Conservation (phyloP, 2,329 filamentous ascomycete genomes). For the Plectosphaerella sp. region DNA sequence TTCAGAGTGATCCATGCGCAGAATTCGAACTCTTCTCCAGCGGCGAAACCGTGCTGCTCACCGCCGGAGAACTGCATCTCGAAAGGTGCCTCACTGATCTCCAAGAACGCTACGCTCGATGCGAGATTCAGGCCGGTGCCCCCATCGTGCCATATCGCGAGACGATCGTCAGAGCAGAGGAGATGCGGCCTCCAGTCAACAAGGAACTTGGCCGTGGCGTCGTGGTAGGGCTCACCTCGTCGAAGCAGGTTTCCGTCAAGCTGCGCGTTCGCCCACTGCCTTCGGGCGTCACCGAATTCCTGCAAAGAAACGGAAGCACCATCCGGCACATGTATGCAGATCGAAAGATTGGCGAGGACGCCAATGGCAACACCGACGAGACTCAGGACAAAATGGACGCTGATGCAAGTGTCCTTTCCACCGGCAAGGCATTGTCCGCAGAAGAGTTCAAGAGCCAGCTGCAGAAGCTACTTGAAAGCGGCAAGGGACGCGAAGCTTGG, state of each 20-base stretch:
- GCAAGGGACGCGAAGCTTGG: constrained; percentile 66
- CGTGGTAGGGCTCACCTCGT: constrained; percentile 70
- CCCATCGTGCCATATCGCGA: constrained; percentile 96
- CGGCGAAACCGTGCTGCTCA: constrained; percentile 91
- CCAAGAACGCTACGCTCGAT: constrained; percentile 85
- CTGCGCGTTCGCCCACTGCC: constrained; percentile 78
- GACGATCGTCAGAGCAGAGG: constrained; percentile 79
- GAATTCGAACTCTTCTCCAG: constrained; percentile 91
- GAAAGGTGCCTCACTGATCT: constrained; percentile 93
- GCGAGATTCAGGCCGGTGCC: constrained; percentile 89
- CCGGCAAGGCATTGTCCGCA: constrained; percentile 59
- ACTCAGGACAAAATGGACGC: constrained; percentile 36
- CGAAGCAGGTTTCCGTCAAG: constrained; percentile 77
- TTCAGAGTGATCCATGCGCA: constrained; percentile 92
- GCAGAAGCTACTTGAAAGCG: constrained; percentile 58
- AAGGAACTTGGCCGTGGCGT: constrained; percentile 82
- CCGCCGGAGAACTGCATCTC: constrained; percentile 89
- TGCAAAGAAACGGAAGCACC: constrained; percentile 72
- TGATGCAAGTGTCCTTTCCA: constrained; percentile 47
- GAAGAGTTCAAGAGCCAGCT: constrained; percentile 76
- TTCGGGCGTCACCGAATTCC: constrained; percentile 72
- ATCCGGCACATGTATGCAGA: constrained; percentile 78
- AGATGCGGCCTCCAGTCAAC: constrained; percentile 87
- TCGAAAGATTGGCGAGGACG: constrained; percentile 44
- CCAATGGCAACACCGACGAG: constrained; percentile 28